These are phyloP conservation scores for Paramecium sexaurelia DNA, from an alignment of 73 alveolate species.

Conservation along the genomic window DNA sequence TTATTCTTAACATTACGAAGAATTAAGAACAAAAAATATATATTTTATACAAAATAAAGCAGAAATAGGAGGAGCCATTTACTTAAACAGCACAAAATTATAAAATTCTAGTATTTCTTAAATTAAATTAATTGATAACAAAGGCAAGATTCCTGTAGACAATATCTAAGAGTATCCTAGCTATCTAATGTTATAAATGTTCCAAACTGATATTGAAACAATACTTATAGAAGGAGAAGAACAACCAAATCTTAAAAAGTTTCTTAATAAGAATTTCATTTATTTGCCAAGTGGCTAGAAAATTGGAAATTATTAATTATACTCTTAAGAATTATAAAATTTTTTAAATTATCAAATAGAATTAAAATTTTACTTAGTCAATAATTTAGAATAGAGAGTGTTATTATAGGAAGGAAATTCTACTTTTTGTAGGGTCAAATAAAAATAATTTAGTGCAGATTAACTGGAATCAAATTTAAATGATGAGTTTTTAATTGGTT, in stretches of 20 bases:
- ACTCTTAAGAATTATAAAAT: neutral
- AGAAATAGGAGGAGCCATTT: neutral
- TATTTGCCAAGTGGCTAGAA: neutral
- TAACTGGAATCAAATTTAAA: neutral
- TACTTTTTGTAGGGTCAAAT: neutral
- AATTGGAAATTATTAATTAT: neutral
- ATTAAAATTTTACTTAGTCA: neutral
- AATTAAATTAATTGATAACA: neutral
- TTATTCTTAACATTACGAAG: neutral
- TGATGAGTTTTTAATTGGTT: neutral
- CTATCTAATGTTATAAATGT: neutral
- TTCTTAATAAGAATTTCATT: neutral
- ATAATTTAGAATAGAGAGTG: neutral
- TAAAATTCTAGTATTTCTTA: neutral
- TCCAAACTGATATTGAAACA: neutral
- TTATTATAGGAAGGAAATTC: neutral
- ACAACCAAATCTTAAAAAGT: neutral
- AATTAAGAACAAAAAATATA: neutral
- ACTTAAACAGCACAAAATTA: neutral
- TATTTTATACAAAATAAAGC: neutral
- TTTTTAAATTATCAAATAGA: neutral
- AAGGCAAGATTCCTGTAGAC: neutral
- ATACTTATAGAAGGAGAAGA: neutral
- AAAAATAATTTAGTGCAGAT: neutral
- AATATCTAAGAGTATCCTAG: neutral